phyloP scores from a whole-genome alignment of 1,139 yeast genomes.

The Yamadazyma conglobata region DNA sequence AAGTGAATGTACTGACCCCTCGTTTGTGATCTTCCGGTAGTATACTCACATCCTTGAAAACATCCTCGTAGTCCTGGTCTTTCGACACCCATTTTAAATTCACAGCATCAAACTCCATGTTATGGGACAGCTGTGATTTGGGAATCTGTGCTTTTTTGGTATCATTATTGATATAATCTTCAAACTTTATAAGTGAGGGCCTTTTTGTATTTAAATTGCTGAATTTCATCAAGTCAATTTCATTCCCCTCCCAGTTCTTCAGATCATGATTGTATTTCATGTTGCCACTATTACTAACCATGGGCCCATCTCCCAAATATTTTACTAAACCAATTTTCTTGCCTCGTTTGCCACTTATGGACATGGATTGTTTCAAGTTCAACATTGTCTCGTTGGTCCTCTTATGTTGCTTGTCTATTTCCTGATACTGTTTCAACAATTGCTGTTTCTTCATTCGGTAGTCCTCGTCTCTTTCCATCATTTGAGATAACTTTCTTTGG shows the following conservation, averaged over 20 bases:
- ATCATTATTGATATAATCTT: slow-evolving; percentile 21
- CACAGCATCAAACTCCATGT: slow-evolving; percentile 62
- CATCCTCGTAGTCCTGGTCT: slow-evolving; percentile 38
- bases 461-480: slow-evolving; percentile 15
- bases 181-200: slow-evolving; percentile 35
- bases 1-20: slow-evolving; percentile 32
- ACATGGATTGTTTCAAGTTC: slow-evolving; percentile 15
- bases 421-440: slow-evolving; percentile 16
- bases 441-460: slow-evolving; percentile 14
- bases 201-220: slow-evolving; percentile 28
- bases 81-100: slow-evolving; percentile 54
- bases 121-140: slow-evolving; percentile 20
- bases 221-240: slow-evolving; percentile 50
- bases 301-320: slow-evolving; percentile 27
- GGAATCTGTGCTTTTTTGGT: slow-evolving; percentile 10
- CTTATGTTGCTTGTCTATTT: slow-evolving; percentile 16
- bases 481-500: slow-evolving; percentile 12
- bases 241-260: slow-evolving; percentile 69
- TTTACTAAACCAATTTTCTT: slow-evolving; percentile 31
- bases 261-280: slow-evolving; percentile 57
- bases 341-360: slow-evolving; percentile 11
- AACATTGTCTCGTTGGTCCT: slow-evolving; percentile 14
- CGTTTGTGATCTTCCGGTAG: slow-evolving; percentile 8
- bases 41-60: slow-evolving; percentile 36
- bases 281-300: slow-evolving; percentile 12